Conservation (phyloP, 208 protist species). For the Trypanosomatidae sp. region DNA sequence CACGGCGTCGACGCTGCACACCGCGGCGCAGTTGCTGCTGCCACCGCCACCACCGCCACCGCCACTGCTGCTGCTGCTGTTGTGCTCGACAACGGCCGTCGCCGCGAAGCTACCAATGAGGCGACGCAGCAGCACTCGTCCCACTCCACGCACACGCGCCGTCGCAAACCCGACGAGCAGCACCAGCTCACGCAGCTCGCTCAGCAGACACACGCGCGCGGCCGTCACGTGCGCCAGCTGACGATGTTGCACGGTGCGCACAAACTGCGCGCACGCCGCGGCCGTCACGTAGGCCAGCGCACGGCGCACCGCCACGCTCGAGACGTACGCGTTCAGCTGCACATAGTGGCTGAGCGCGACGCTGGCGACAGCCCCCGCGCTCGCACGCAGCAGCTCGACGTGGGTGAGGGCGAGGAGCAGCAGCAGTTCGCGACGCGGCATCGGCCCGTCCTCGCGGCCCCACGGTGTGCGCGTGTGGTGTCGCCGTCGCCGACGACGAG, state of each 20-base stretch:
- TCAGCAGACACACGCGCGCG: conserved; percentile 27
- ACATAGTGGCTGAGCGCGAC: conserved; percentile 66
- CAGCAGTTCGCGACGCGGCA: conserved; percentile 60
- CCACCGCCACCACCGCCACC: too few relatives aligned
- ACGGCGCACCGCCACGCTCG: conserved; percentile 28
- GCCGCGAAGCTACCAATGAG: conserved; percentile 42
- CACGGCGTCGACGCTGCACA: too few relatives aligned
- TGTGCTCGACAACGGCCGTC: too few relatives aligned
- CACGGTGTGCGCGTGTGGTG: too few relatives aligned
- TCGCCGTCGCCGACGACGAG: too few relatives aligned
- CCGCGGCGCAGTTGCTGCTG: too few relatives aligned
- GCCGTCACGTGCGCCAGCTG: too few relatives aligned
- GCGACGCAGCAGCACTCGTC: conserved; percentile 25
- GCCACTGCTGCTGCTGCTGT: too few relatives aligned
- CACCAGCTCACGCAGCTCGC: conserved; percentile 50
- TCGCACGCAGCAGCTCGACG: conserved; percentile 61
- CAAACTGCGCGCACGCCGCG: conserved; percentile 35
- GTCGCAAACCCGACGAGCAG: conserved; percentile 56
- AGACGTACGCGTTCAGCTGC: conserved; percentile 73
- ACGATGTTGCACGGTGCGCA: conserved; percentile 23
- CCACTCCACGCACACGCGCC: conserved; percentile 41
- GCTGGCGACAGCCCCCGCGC: conserved; percentile 52
- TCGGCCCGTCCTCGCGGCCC: too few relatives aligned
- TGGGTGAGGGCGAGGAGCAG: conserved; percentile 42
- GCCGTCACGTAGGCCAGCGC: conserved; percentile 19